A percentile compares a stretch with the other conserved stretches of the same genome.
These are phyloP conservation scores for Pseudomassariella vexata DNA, from an alignment of 2,329 filamentous ascomycete genomes.

Conservation along the genomic window DNA sequence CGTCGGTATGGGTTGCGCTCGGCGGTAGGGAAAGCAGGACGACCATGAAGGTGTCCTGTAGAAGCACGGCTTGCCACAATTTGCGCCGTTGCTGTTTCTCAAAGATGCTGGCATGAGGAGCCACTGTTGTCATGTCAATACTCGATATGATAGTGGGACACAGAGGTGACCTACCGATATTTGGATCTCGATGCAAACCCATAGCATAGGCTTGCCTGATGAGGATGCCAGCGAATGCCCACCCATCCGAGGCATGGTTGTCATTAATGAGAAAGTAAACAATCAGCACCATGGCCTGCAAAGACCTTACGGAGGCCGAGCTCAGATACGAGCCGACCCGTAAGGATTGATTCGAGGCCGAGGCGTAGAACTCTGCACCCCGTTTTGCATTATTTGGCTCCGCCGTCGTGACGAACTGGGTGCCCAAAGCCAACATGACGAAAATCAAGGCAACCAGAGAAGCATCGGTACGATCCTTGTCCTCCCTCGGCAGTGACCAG, in stretches of 20 bases:
- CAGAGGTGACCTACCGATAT: slow-evolving; percentile 47
- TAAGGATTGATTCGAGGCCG: slow-evolving; percentile 71
- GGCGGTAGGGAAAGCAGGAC: slow-evolving; percentile 73
- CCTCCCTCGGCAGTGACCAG: slow-evolving; percentile 55
- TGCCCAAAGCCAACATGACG: slow-evolving; percentile 71
- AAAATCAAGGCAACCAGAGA: slow-evolving; percentile 69
- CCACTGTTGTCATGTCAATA: slow-evolving; percentile 32
- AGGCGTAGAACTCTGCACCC: slow-evolving; percentile 77
- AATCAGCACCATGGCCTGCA: slow-evolving; percentile 78
- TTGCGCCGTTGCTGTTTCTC: slow-evolving; percentile 77
- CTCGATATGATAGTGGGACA: neutral
- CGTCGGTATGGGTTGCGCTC: slow-evolving; percentile 73
- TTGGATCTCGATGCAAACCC: slow-evolving; percentile 74
- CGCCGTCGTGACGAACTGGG: slow-evolving; percentile 64
- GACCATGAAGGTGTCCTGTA: slow-evolving; percentile 78
- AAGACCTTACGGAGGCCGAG: slow-evolving; percentile 63
- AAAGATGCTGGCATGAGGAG: slow-evolving; percentile 58
- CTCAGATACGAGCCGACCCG: slow-evolving; percentile 73
- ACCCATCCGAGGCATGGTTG: slow-evolving; percentile 77
- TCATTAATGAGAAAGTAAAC: slow-evolving; percentile 83
- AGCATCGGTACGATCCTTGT: slow-evolving; percentile 59
- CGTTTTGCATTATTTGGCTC: slow-evolving; percentile 60
- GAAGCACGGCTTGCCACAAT: slow-evolving; percentile 74
- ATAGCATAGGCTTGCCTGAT: slow-evolving; percentile 77
- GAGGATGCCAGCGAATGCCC: slow-evolving; percentile 73